Evolutionary conservation across 2,329 filamentous ascomycete species (phyloP), one percentile per base, ranked within the genome.

Genomic region (Trichoderma hamatum): DNA sequence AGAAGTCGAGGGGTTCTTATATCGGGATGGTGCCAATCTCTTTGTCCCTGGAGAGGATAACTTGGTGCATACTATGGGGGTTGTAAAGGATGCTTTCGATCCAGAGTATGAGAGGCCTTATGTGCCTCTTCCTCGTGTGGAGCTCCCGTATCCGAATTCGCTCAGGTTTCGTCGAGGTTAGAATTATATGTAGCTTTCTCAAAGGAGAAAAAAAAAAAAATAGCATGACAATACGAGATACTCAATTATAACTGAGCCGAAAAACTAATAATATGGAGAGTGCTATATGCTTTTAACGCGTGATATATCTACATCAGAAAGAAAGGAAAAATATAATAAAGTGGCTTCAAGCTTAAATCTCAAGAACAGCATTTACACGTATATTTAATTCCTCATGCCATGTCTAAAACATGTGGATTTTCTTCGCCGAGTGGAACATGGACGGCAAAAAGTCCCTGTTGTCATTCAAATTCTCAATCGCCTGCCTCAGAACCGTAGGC

Each of bases 401-500:
- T 21, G 13, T 30, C 26, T 62, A 68, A 55, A 68, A 68, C 66
- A 68, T 68, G 46, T 68, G 66, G 24, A 68, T 36, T n/a, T 62
- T 68, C 59, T 68, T 61, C 24, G 66, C 66, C 3, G 70, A 71
- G 34, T 71, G 70, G 19, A 71, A 71, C 70, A 71, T 71, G 6
- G 68, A 36, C 26, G 70, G 70, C 13, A 71, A 65, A 24, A 71
- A 71, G 16, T 69, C 68, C 34, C 51, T 68, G 14, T 67, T 70
- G 21, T 71, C 70, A 26, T 70, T 69, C 52, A 71, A 60, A 52
- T 69, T 71, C 58, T 71, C 70, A 65, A 71, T 69, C 51, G 70
- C 70, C 19, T 65, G 64, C 51, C 61, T 64, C 26, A 71, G 39
- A 26, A 59, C 66, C 28, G 66, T 46, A 1, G 70, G 68, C 14